These are phyloP conservation scores for Trebouxia sp. DNA, from an alignment of 139 green algal genomes.

Conservation along the genomic window DNA sequence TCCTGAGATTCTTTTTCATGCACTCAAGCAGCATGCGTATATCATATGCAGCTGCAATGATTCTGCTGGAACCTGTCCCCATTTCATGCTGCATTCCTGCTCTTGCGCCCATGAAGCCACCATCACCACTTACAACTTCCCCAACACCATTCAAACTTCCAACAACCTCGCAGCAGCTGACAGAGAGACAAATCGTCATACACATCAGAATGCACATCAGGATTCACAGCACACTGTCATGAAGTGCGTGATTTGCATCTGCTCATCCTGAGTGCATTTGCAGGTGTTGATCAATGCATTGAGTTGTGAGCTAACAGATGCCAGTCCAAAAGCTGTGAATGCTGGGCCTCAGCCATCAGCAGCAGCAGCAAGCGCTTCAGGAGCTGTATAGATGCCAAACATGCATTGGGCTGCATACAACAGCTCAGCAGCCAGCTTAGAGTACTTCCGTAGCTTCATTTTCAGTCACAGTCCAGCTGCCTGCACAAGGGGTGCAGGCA, in stretches of 20 bases:
- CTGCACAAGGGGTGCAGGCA: not conserved
- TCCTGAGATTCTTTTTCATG: too few species aligned
- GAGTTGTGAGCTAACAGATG: not conserved
- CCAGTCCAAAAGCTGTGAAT: not conserved
- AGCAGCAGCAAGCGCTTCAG: not conserved
- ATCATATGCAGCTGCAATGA: too few species aligned
- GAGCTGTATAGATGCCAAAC: not conserved
- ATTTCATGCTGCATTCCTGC: too few species aligned
- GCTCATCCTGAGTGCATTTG: not conserved
- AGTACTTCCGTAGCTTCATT: not conserved
- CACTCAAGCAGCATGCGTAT: too few species aligned
- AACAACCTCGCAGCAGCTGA: too few species aligned
- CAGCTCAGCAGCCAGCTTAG: not conserved
- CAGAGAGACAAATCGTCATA: too few species aligned
- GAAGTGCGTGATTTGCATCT: too few species aligned
- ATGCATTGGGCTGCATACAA: not conserved
- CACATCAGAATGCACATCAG: too few species aligned
- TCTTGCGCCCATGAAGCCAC: too few species aligned
- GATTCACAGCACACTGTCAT: too few species aligned
- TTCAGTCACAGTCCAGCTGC: not conserved
- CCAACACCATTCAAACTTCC: not conserved
- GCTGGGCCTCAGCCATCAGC: not conserved
- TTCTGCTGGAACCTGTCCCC: too few species aligned
- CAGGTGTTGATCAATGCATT: constrained; percentile 6
- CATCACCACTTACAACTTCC: constrained; percentile 20